Evolutionary conservation across 495 filamentous ascomycete species (phyloP).

Genomic region (Aspergillus leporis): DNA sequence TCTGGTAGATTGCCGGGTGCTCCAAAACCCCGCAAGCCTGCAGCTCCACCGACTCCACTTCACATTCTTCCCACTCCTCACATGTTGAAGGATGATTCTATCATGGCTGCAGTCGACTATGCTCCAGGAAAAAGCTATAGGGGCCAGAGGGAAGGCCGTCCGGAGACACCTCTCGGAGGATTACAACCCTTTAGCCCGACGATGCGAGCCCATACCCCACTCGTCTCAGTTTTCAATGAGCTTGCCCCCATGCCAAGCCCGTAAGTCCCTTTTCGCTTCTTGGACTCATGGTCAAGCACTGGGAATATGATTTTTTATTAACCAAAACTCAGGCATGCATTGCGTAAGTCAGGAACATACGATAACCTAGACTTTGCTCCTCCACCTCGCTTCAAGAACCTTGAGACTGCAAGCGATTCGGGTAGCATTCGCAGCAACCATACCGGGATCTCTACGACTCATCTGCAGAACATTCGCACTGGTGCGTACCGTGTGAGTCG

Average conservation of each 20-base stretch:
- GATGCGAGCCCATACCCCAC: slow-evolving; percentile 69
- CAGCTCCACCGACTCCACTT: slow-evolving; percentile 74
- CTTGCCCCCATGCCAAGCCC: slow-evolving; percentile 83
- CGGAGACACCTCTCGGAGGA: slow-evolving; percentile 79
- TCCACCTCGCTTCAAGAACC: slow-evolving; percentile 77
- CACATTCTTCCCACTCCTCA: slow-evolving; percentile 80
- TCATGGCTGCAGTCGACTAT: slow-evolving; percentile 77
- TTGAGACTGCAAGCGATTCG: slow-evolving; percentile 72
- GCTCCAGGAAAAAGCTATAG: slow-evolving; percentile 73
- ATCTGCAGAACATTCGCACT: slow-evolving; percentile 74
- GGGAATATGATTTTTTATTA: slow-evolving; percentile 22
- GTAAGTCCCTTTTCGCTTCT: slow-evolving; percentile 55
- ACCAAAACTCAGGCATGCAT: slow-evolving; percentile 60
- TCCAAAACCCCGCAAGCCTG: slow-evolving; percentile 54
- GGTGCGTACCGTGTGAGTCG: slow-evolving; percentile 90
- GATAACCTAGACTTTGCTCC: slow-evolving; percentile 95
- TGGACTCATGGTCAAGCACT: slow-evolving; percentile 5
- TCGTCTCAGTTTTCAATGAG: slow-evolving; percentile 84
- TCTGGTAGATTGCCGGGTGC: slow-evolving; percentile 57
- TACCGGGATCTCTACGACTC: slow-evolving; percentile 71
- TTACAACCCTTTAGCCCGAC: slow-evolving; percentile 69
- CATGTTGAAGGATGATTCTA: slow-evolving; percentile 80
- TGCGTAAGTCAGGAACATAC: slow-evolving; percentile 88
- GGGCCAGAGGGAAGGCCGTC: slow-evolving; percentile 69
- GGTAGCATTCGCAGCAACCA: slow-evolving; percentile 87